Base-by-base conservation (phyloP, 371 early-diverging fungal species). In the Nematocida sp. region DNA sequence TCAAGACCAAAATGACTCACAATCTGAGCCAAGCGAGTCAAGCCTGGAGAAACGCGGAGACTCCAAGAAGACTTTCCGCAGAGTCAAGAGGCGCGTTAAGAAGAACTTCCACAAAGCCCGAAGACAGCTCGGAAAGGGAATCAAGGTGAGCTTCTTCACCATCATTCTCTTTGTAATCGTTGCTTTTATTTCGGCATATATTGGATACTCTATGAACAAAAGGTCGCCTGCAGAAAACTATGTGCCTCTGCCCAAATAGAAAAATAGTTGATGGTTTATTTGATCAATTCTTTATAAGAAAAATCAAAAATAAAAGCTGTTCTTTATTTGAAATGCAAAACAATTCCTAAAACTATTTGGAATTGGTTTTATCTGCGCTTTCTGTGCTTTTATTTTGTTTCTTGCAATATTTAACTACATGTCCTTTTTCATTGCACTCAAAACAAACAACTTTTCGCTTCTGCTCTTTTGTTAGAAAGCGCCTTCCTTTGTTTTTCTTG, bases 341-440 rank as follows among this genome's bases (percentile, higher is more conserved):
- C n/a, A n/a, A n/a, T n/a, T n/a, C n/a, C n/a, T n/a, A n/a, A n/a
- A n/a, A n/a, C n/a, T n/a, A n/a, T n/a, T n/a, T n/a, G n/a, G n/a
- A n/a, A n/a, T n/a, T n/a, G 13, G 5, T 13, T 13, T 11, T 35
- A 48, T 23, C 11, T 13, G 9, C 20, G n/a, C 35, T n/a, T 49
- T 3, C 11, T 13, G 20, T 16, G 33, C 13, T 45, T 57, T 38
- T 20, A 26, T 42, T 40, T 68, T 20, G 16, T 36, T 54, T 47
- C n/a, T 56, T 56, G 60, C 69, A 68, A 56, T 47, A 18, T 48
- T 68, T 68, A 5, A 68, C 69, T 56, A 68, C 55, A 33, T 68
- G 69, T 1, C 69, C 69, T 32, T 68, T 68, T 32, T 60, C 7
- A 2, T 68, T 45, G 33, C 69, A 68, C 32, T 68, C 55, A 36